Evolutionary conservation across 2,329 filamentous ascomycete genomes (phyloP), one percentile per base, ranked within the genome.

Genomic region (Ophiocordyceps camponoti-saundersi): DNA sequence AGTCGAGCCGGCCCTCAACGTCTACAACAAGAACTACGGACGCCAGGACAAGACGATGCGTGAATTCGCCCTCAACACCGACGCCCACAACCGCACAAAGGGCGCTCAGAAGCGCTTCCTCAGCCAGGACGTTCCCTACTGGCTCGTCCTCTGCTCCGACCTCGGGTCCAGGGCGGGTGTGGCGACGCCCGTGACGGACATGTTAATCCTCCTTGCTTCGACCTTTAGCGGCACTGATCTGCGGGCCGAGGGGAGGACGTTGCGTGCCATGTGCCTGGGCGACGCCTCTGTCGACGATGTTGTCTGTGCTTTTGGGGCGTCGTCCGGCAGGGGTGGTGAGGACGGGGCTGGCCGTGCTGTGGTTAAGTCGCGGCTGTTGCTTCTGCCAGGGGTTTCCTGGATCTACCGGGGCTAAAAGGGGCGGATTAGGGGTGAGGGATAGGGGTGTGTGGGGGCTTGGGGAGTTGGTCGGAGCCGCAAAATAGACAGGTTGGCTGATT

Each of bases 41-140:
- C 45, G 42, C 6, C 32, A 46, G 8, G 47, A 46, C 20, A 8
- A 29, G 6, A 47, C 42, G 13, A 22, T 52, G 21, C 32, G 47
- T 2, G 45, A 49, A 4, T 51, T 51, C 39, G 50, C 46, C 18
- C 15, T 22, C 32, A 46, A 45, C 21, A 50, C 47, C 11, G 45
- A 29, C 12, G 47, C 47, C 6, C 48, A 51, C 39, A 51, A 50
- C 42, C 20, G 42, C 22, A 48, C 47, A n/a, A 51, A 48, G 45
- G 50, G 47, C 11, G 47, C 42, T 3, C 50, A 44, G 42, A 44
- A 44, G 42, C 43, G 43, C n/a, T 44, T 44, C 29, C 43, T 44
- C 18, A 34, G n/a, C 29, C 43, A 44, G 43, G 43, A 44, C 43
- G 43, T 44, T 18, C 43, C 43, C 26, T 44, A 21, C 30, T 44